Evolutionary conservation across 257 asterid species (phyloP).

Genomic region (Solanum gracilifrons): DNA sequence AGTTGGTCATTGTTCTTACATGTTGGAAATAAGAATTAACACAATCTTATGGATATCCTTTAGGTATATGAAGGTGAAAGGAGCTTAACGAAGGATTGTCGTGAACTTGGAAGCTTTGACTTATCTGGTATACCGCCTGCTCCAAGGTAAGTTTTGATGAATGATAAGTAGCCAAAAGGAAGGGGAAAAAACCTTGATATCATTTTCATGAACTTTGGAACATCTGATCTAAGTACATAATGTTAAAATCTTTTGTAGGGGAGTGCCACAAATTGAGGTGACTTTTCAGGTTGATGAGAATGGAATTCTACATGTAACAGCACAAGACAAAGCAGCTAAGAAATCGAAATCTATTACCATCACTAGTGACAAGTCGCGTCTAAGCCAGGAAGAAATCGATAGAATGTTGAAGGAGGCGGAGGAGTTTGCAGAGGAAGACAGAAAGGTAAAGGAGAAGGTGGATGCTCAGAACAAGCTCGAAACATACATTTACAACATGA

Average conservation of each 20-base stretch:
- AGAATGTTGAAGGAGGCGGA: constrained; percentile 11
- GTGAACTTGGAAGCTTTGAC: constrained; percentile 12
- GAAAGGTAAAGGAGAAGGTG: constrained; percentile 5
- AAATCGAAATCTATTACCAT: constrained; percentile 8
- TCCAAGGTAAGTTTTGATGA: constrained; percentile 4
- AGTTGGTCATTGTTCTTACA: neutral
- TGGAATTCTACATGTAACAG: constrained; percentile 11
- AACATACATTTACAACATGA: constrained; percentile 11
- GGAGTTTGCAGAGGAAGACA: constrained; percentile 12
- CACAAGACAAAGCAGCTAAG: constrained; percentile 14
- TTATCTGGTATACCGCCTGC: constrained; percentile 18
- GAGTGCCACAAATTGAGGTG: constrained; percentile 16
- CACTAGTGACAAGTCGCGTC: constrained; percentile 2
- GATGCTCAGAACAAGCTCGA: constrained; percentile 14
- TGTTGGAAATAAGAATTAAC: neutral
- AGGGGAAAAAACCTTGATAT: neutral
- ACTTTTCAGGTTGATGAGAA: constrained; percentile 7
- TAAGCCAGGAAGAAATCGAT: constrained; percentile 10
- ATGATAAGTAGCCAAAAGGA: neutral
- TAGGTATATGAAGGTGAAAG: constrained; percentile 22
- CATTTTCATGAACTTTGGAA: neutral
- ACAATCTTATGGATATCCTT: neutral
- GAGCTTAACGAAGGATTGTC: constrained; percentile 12
- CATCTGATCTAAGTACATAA: no score
- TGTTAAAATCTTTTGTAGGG: neutral